phyloP scores from a whole-genome alignment of 352 stramenopile genomes.

The Phytophthora fragariaefolia region DNA sequence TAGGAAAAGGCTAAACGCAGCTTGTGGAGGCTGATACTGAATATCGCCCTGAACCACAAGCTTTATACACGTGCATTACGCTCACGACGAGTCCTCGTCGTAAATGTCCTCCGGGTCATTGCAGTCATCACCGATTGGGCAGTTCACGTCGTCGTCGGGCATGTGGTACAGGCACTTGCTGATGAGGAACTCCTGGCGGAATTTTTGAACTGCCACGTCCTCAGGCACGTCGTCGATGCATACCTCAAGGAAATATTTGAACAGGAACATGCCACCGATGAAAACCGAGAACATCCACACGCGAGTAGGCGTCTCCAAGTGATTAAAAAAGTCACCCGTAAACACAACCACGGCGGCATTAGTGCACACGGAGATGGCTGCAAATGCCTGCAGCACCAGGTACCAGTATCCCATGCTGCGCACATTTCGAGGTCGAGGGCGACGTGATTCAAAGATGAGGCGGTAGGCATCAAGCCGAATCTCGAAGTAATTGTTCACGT shows the following conservation, averaged over 20 bases:
- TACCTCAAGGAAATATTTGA: slow-evolving; percentile 82
- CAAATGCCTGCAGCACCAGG: slow-evolving; percentile 87
- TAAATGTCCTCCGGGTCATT: slow-evolving; percentile 54
- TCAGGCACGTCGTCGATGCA: slow-evolving; percentile 78
- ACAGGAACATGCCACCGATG: slow-evolving; percentile 80
- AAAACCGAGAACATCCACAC: slow-evolving; percentile 88
- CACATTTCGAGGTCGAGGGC: slow-evolving; percentile 80
- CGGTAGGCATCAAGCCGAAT: slow-evolving; percentile 92
- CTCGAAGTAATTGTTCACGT: slow-evolving; percentile 94
- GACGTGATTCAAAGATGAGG: slow-evolving; percentile 80
- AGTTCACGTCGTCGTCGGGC: slow-evolving; percentile 74
- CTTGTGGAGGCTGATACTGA: background rate
- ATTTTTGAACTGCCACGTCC: slow-evolving; percentile 76
- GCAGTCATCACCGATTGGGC: slow-evolving; percentile 35
- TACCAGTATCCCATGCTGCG: slow-evolving; percentile 95
- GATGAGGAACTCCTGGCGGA: slow-evolving; percentile 85
- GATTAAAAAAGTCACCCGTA: slow-evolving; percentile 85
- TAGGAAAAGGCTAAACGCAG: background rate
- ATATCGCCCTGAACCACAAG: background rate
- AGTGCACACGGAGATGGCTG: slow-evolving; percentile 92
- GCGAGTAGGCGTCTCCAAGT: slow-evolving; percentile 52
- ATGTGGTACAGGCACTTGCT: slow-evolving; percentile 89
- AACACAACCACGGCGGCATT: slow-evolving; percentile 95
- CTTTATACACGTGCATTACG: slow-evolving; percentile 8
- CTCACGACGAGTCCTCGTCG: slow-evolving; percentile 58